Base-by-base conservation (phyloP, 139 green algal genomes). In the Micractinium conductrix region DNA sequence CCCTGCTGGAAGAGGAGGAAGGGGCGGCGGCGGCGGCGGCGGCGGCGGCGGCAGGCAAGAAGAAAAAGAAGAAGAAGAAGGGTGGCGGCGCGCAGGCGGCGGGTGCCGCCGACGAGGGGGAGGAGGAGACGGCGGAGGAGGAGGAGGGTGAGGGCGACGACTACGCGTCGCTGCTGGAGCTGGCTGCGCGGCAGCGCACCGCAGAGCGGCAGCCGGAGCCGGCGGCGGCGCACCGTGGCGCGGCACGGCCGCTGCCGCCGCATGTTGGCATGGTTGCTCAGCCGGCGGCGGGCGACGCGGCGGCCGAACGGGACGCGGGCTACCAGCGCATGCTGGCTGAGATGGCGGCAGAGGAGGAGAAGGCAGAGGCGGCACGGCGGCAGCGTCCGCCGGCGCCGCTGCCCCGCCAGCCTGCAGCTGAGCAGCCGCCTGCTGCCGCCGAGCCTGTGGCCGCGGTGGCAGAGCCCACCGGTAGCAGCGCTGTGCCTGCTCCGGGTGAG, bases 51-150 rank as follows among this genome's bases (percentile, higher is more conserved):
- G 8, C 12, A 68, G 26, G 60, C 60, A 72, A 72, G 65, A 72
- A 72, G 65, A 72, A 72, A 17, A 72, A 72, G 65, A 72, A 72
- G 65, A 72, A 72, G 65, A 33, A 16, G n/a, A 72, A 72, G 65
- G 43, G 43, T 33, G 65, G 65, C 65, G 65, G 33, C 65, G 63
- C 8, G 7, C 26, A 37, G 63, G 65, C 65, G 10, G 65, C 65
- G 22, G 35, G 33, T 9, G 28, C 9, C 3, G 65, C 9, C 0
- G 65, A 43, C 2, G 37, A 28, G n/a, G 33, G 24, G 33, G 33
- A 2, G 33, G 33, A 28, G 10, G 9, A 72, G 33, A 3, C 4
- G n/a, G 65, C 16, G 65, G 65, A 38, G 33, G 28, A 72, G 33
- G 65, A 38, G 33, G 65, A 37, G 33, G 65, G 35, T 22, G 65